Base-by-base conservation (phyloP, 345 rosid genomes). In the Laguncularia racemosa region DNA sequence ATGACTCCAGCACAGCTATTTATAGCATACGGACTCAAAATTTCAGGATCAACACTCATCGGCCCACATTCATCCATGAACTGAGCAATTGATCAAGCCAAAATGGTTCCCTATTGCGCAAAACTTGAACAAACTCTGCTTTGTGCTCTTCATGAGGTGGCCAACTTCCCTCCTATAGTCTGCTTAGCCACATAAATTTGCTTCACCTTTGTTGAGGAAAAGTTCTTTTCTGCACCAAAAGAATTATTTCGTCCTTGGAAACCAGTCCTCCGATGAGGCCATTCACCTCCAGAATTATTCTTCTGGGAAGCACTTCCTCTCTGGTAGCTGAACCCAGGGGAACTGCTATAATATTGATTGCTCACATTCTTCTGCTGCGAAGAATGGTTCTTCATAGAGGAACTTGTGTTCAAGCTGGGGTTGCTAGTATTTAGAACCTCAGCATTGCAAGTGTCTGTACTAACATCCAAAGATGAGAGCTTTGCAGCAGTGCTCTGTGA, bases 171-270 rank as follows among this genome's bases (percentile, higher is more conserved):
- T 54, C 53, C 73, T 14, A 72, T 16, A 6, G 82, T 76, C 82
- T 89, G 99, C 63, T 93, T 93, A 54, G 95, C 99, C 62, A 93
- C 99, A 68, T 93, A 93, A 18, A 93, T 85, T 79, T 89, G 99
- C 73, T 85, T 93, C 69, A 76, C 71, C 76, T 85, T 89, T 49
- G 81, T 73, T 64, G 84, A 46, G 43, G 68, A 71, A 51, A 78
- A 80, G 59, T 76, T 76, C 76, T 77, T 92, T 33, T 92, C 98
- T 23, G 79, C 71, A 47, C 73, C 70, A 46, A 71, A 53, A 17
- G 84, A 62, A 69, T 79, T 93, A 62, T 79, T 87, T 75, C 92
- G 78, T 40, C 88, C 89, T 58, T 85, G 95, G 77, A 72, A 93
- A 13, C 85, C 78, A 16, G 71, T 71, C 66, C 97, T 81, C 6